A percentile compares a stretch with the other conserved stretches of the same genome.
Evolutionary conservation across 2,329 filamentous ascomycete genomes (phyloP).

Genomic region (Diaporthe aspalathi): DNA sequence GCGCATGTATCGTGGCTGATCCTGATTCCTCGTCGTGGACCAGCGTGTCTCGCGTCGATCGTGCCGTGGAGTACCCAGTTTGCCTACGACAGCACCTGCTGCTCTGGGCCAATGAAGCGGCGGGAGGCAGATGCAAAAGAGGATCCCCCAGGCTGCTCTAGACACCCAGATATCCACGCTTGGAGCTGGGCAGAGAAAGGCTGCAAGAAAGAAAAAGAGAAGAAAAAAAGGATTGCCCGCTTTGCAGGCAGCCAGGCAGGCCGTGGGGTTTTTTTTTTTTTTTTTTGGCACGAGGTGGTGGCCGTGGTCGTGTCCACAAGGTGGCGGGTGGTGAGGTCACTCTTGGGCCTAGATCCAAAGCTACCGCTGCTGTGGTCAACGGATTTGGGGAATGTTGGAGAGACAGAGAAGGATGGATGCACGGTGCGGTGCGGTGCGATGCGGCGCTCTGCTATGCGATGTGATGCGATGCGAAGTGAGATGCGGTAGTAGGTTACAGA

Average conservation of each 20-base stretch:
- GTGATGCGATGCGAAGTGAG: constrained; percentile 13
- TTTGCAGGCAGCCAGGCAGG: constrained; percentile 27
- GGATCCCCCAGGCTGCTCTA: constrained; percentile 18
- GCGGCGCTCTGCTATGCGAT: neutral
- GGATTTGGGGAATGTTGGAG: constrained; percentile 33
- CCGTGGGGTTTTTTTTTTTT: neutral
- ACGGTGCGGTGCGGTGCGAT: neutral
- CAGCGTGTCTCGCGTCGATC: constrained; percentile 39
- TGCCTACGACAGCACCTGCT: constrained; percentile 29
- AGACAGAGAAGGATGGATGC: constrained; percentile 21
- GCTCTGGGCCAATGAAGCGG: constrained; percentile 34
- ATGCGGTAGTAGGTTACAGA: constrained; percentile 14
- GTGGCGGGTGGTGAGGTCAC: constrained; percentile 34
- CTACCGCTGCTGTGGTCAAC: constrained; percentile 30
- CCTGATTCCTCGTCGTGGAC: constrained; percentile 37
- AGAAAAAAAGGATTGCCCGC: constrained; percentile 10
- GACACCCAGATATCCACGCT: constrained; percentile 23
- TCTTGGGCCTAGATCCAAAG: constrained; percentile 19
- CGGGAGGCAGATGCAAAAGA: constrained; percentile 23
- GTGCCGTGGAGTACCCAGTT: constrained; percentile 36
- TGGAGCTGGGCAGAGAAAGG: constrained; percentile 5
- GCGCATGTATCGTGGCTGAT: constrained; percentile 38
- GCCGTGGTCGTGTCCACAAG: constrained; percentile 7
- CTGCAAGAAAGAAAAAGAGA: neutral
- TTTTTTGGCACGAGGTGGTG: constrained; percentile 3